Base-by-base conservation (phyloP, 768 basidiomycete genomes). In the Myochromella boudieri region DNA sequence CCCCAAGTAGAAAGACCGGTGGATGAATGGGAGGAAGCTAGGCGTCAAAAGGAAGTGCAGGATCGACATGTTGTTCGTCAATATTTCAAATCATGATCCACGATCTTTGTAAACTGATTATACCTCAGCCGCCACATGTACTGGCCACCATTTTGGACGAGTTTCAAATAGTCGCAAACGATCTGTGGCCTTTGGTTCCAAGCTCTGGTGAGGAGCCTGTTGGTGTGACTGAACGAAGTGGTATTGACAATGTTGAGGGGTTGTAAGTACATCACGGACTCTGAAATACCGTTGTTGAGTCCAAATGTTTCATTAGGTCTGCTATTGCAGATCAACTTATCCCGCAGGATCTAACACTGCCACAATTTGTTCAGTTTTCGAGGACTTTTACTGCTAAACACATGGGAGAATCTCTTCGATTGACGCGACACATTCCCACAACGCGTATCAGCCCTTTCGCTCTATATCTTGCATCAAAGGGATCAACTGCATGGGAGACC, bases 401-500 rank as follows among this genome's bases (percentile, higher is more conserved):
- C 33, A 72, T 82, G 67, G 70, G 75, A 1, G 79, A 82, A 6
- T 74, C 84, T 8, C 65, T 91, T 15, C 81, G 80, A 37, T 63
- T 85, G 40, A 87, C 87, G 0, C 77, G 83, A 49, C 78, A 86
- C 55, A 61, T 74, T 37, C 63, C 78, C 3, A 59, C 78, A 18
- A 73, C 81, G 3, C 74, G 72, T 14, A 61, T 56, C 21, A 87
- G 89, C 52, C 89, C 89, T 2, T 72, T 92, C 60, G 74, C 84
- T n/a, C 70, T 81, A 46, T 82, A 86, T 53, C 58, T 87, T 32
- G 72, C 80, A 4, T 80, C 84, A 0, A 88, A 85, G 63, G 87
- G 87, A 1, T 84, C 85, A 4, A 77, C 78, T 15, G 80, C 86
- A 17, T 91, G 90, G 90, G 85, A 90, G 60, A 72, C 72, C 5